Evolutionary conservation across 129 eudicot genomes (phyloP), one percentile per base, ranked within the genome.

Genomic region (Flaveria bidentis): DNA sequence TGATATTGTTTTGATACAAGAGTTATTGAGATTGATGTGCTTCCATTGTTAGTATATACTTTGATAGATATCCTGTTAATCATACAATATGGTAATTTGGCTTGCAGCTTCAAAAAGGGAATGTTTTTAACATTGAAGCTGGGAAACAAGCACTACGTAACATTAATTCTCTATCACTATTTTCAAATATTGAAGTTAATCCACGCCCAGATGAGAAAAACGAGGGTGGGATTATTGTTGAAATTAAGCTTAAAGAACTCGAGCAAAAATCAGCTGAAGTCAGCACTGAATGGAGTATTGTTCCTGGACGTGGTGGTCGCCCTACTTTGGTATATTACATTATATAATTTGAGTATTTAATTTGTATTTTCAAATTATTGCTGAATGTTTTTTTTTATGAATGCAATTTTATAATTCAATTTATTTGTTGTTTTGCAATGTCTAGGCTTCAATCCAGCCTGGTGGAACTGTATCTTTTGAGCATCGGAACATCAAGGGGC

Each of bases 221-320:
- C 36, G 99, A 95, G 81, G 99, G 97, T 12, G 99, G 96, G 25
- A 91, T 91, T 47, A 82, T 91, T 55, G 99, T 91, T 73, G 97
- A 95, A 75, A 84, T 95, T 30, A 91, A 95, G 88, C 94, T 95
- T 10, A 89, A 91, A 82, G 99, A 95, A 80, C 81, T 87, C 17
- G 97, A 95, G 64, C 97, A 91, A 80, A 85, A 89, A 80, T 95
- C 97, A 56, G 96, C 96, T 74, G 99, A 95, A 89, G 97, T 91
- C 67, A 91, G 94, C 65, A 84, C 92, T 18, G 99, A 95, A 78
- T 95, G 99, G 99, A 95, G 96, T 67, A 91, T 95, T 17, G 95
- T 95, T 73, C 99, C 97, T 72, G 96, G 92, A 49, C 93, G 96
- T 76, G 94, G 96, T 61, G 97, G 96, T 10, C 93, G 89, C 25